Evolutionary conservation across 495 filamentous ascomycete species (phyloP).

Genomic region (Aspergillus campestris): DNA sequence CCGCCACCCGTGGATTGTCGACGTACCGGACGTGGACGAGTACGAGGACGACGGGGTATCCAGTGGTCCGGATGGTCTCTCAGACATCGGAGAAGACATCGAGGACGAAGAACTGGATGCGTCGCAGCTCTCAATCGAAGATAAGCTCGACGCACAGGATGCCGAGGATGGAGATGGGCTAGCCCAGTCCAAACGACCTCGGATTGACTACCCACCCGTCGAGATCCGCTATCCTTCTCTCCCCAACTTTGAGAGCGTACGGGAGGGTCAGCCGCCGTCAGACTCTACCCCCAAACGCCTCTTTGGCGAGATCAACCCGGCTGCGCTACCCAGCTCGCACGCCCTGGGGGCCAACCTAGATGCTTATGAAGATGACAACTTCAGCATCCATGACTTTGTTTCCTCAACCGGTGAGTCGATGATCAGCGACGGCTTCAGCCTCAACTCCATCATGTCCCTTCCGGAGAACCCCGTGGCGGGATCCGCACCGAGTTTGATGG

Average conservation of each 20-base stretch:
- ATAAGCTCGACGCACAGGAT: conserved; percentile 27
- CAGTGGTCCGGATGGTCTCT: conserved; percentile 41
- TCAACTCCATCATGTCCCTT: conserved; percentile 36
- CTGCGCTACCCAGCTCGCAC: conserved; percentile 58
- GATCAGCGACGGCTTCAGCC: conserved; percentile 27
- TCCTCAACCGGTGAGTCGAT: conserved; percentile 41
- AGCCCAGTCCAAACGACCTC: conserved; percentile 32
- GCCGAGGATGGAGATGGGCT: conserved; percentile 23
- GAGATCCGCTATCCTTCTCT: conserved; percentile 37
- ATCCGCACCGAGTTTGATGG: conserved; percentile 52
- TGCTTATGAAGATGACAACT: conserved; percentile 18
- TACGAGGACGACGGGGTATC: conserved; percentile 42
- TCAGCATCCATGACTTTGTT: conserved; percentile 24
- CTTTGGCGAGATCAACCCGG: conserved; percentile 73
- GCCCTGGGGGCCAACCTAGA: conserved; percentile 30
- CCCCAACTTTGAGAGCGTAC: conserved; percentile 34
- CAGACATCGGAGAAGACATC: conserved; percentile 36
- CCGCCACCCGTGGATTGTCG: conserved; percentile 57
- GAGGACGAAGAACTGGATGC: conserved; percentile 44
- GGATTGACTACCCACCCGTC: conserved; percentile 21
- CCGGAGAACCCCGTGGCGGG: conserved; percentile 30
- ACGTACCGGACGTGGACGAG: conserved; percentile 31
- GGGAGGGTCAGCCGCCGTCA: conserved; percentile 20
- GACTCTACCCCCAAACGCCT: conserved; percentile 42
- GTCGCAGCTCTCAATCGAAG: conserved; percentile 53